Conservation (phyloP, 495 filamentous ascomycete genomes). For the Peziza echinospora region DNA sequence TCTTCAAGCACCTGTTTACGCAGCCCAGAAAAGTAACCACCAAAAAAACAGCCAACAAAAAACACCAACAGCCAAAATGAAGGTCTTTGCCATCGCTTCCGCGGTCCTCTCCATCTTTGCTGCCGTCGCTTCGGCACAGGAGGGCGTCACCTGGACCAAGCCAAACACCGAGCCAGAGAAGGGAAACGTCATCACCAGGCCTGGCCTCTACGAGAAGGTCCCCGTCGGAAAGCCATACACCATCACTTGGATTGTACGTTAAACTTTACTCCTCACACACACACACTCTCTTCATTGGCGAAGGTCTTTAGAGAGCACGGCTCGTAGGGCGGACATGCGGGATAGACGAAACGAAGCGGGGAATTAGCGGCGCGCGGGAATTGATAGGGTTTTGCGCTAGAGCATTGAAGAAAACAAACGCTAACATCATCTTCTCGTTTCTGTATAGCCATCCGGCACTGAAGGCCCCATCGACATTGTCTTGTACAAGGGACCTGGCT, state of each 20-base stretch:
- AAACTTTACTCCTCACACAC: not conserved
- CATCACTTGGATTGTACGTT: constrained; percentile 35
- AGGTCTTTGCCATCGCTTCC: constrained; percentile 25
- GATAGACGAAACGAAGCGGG: too few species aligned
- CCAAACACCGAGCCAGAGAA: constrained; percentile 21
- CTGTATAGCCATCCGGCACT: constrained; percentile 22
- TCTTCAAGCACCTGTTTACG: not conserved
- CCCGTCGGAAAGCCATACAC: constrained; percentile 33
- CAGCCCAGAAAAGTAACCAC: constrained; percentile 1
- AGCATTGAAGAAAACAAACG: not conserved
- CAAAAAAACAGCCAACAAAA: not conserved
- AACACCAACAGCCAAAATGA: constrained; percentile 29
- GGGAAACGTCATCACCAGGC: constrained; percentile 37
- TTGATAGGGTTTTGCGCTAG: not conserved
- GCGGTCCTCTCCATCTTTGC: constrained; percentile 27
- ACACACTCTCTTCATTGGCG: too few species aligned
- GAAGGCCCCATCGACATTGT: constrained; percentile 34
- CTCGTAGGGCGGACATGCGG: too few species aligned
- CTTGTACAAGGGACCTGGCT: constrained; percentile 38
- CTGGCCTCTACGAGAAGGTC: constrained; percentile 31
- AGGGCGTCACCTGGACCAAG: constrained; percentile 29
- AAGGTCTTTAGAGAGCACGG: too few species aligned
- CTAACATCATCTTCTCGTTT: constrained; percentile 1
- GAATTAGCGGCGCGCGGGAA: too few species aligned
- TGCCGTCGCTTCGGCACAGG: constrained; percentile 29